Conservation (phyloP, 2,329 filamentous ascomycete species). For the Pseudogymnoascus pannorum region DNA sequence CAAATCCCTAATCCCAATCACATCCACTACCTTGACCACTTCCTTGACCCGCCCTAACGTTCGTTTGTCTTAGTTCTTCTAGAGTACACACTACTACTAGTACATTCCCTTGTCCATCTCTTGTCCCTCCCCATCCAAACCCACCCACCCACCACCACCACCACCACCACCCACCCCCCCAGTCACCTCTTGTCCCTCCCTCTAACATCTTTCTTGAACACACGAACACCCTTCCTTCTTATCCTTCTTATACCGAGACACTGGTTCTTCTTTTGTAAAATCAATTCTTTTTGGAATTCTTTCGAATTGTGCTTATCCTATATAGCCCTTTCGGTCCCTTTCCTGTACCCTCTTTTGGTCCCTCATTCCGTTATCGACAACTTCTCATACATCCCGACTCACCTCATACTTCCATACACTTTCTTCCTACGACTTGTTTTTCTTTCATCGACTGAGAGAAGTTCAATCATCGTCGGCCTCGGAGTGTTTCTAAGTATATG, state of each 20-base stretch:
- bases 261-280: slow-evolving; percentile 26
- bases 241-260: slow-evolving; percentile 28
- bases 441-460: slow-evolving; percentile 26
- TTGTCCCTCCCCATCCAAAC: neutral
- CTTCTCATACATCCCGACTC: slow-evolving; percentile 24
- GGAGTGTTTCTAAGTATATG: slow-evolving; percentile 23
- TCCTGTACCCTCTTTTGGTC: slow-evolving; percentile 30
- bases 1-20: neutral
- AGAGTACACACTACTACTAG: too few species aligned
- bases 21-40: slow-evolving; percentile 4
- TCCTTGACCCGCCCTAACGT: slow-evolving; percentile 5
- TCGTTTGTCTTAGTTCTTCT: slow-evolving; percentile 3
- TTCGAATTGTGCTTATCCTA: slow-evolving; percentile 28
- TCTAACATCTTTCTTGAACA: slow-evolving; percentile 22
- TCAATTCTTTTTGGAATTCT: slow-evolving; percentile 27
- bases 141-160: neutral
- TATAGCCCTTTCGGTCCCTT: slow-evolving; percentile 26
- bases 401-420: slow-evolving; percentile 17
- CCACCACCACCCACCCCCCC: neutral
- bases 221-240: neutral
- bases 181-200: slow-evolving; percentile 5
- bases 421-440: slow-evolving; percentile 29
- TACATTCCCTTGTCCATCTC: neutral
- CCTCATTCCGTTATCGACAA: slow-evolving; percentile 26
- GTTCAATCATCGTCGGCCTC: neutral